These are phyloP conservation scores for Pleurotus tuber-regium DNA, from an alignment of 768 basidiomycete genomes.

Conservation along the genomic window DNA sequence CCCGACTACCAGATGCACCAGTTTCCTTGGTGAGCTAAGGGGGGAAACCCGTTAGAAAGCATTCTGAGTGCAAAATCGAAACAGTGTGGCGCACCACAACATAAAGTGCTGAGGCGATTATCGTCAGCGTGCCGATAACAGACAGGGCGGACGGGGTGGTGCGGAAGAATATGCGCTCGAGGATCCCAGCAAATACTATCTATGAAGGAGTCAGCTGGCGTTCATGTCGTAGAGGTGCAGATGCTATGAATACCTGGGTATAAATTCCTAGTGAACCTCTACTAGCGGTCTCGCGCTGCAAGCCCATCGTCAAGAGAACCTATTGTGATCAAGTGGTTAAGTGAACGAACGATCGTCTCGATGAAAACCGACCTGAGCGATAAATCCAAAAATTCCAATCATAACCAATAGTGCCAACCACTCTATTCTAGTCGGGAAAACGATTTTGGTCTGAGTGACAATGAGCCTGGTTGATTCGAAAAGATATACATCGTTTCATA, in stretches of 20 bases:
- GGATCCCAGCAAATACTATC: constrained; percentile 45
- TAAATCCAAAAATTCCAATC: constrained; percentile 53
- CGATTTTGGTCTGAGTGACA: constrained; percentile 33
- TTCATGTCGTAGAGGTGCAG: not conserved
- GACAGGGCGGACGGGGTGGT: constrained; percentile 44
- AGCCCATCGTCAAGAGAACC: constrained; percentile 48
- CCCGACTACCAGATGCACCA: not conserved
- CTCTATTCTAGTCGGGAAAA: constrained; percentile 43
- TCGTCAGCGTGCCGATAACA: constrained; percentile 48
- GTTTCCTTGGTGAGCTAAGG: constrained; percentile 9
- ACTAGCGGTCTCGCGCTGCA: constrained; percentile 64
- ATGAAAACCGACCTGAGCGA: constrained; percentile 41
- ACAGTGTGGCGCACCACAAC: constrained; percentile 40
- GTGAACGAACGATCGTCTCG: not conserved
- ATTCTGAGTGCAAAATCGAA: not conserved
- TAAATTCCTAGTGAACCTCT: constrained; percentile 59
- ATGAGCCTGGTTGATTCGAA: constrained; percentile 37
- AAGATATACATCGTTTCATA: not conserved
- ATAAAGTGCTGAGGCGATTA: constrained; percentile 45
- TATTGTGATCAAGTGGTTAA: not conserved
- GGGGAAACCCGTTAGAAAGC: not conserved
- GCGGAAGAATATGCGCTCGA: constrained; percentile 51
- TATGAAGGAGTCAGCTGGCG: constrained; percentile 14
- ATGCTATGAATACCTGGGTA: constrained; percentile 41
- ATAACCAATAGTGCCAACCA: constrained; percentile 46